Evolutionary conservation across 202 grass and related monocot genomes (phyloP).

Genomic region (Schoenoplectus tabernaemontani): DNA sequence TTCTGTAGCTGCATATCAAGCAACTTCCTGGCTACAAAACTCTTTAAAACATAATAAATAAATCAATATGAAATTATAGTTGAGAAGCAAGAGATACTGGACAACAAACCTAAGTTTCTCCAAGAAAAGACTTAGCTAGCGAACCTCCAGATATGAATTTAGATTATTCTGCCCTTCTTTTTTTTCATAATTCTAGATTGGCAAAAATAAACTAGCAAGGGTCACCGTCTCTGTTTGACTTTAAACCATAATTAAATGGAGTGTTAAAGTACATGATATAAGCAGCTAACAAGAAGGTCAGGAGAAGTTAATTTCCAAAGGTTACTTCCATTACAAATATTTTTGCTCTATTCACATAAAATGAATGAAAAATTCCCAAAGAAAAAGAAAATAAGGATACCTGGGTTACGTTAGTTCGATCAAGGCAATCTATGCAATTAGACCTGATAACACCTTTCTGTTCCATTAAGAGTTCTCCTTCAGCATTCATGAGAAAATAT

Average conservation of each 20-base stretch:
- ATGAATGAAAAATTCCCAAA: conserved; percentile 19
- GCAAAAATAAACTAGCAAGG: background rate
- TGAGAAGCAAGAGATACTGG: background rate
- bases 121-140: background rate
- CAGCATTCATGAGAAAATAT: conserved; percentile 81
- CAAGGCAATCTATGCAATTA: conserved; percentile 97
- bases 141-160: background rate
- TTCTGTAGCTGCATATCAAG: conserved; percentile 64
- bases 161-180: background rate
- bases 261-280: background rate
- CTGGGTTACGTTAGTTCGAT: conserved; percentile 97
- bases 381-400: conserved; percentile 30
- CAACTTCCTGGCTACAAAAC: conserved; percentile 78
- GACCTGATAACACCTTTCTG: conserved; percentile 70
- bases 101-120: background rate
- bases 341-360: conserved; percentile 12
- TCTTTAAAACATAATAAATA: conserved; percentile 36
- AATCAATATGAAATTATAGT: background rate
- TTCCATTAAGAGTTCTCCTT: conserved; percentile 75
- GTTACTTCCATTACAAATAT: background rate
- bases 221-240: background rate
- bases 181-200: background rate
- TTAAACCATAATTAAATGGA: background rate
- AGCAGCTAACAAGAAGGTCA: conserved; percentile 2
- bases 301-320: background rate